Base-by-base conservation (phyloP, 345 rosid species). In the Syzygium aromaticum region DNA sequence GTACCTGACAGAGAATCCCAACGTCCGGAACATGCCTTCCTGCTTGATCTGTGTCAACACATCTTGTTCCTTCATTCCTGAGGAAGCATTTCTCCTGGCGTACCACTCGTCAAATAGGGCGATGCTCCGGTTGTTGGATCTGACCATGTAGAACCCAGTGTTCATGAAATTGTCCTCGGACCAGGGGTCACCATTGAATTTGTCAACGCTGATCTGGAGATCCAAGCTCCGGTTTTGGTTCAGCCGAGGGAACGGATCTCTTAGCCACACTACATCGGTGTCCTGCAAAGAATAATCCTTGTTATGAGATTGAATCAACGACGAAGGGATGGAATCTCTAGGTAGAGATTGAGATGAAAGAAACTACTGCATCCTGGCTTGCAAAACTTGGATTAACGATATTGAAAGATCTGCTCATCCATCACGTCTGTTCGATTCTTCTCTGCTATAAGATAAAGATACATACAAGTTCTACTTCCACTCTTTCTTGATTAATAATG, bases 41-140 rank as follows among this genome's bases (percentile, higher is more conserved):
- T 78, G 86, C 64, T 92, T 86, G 64, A 97, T 92, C 8, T 87
- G 82, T 49, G 84, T 3, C 46, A 96, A 86, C 46, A 96, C 98
- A 33, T 97, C 98, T 86, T 96, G 98, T 53, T 97, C 98, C 87
- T 96, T 95, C 90, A 83, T 83, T 7, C 95, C 93, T 0, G 87
- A 86, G 10, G 96, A 94, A 19, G 86, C 92, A 59, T 92, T 92
- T 82, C 92, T 95, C 88, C 88, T 88, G 16, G 88, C 92, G 40
- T 96, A 94, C 98, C 98, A 97, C 52, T 78, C 86, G 6, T 91
- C 89, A 59, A 95, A 94, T 38, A 97, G 85, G 8, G 92, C 84
- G 84, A 95, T 89, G 59, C 96, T 94, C 84, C 87, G 92, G 91
- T 94, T 94, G 91, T 94, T 97, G 10, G 97, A 95, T 83, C 86